Conservation (phyloP, 1,284 basidiomycete genomes). For the Stygiomarasmius scandens region DNA sequence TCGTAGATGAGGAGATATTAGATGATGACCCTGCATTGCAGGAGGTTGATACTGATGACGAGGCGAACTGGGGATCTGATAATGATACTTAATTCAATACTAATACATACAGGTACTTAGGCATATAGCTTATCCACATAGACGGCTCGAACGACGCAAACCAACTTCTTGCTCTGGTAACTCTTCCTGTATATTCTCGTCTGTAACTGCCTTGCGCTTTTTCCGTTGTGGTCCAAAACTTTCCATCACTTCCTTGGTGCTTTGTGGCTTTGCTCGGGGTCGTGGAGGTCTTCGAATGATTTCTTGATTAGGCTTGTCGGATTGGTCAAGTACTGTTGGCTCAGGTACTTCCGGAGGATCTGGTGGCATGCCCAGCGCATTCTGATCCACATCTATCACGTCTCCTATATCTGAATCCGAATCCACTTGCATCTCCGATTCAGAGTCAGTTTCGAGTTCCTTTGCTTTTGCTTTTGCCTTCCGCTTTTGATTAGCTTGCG, state of each 20-base stretch:
- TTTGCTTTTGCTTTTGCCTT: background rate
- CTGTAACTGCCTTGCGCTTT: background rate
- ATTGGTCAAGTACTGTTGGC: no score
- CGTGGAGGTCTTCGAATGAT: background rate
- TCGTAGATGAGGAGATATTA: background rate
- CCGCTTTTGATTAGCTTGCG: background rate
- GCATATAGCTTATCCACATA: background rate
- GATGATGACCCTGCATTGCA: background rate
- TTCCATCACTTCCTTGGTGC: background rate
- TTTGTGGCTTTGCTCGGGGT: background rate
- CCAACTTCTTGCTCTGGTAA: background rate
- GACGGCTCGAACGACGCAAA: background rate
- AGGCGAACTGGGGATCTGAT: background rate
- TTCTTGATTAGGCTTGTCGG: background rate
- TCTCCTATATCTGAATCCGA: background rate
- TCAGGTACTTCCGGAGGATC: no score
- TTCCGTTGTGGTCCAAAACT: background rate
- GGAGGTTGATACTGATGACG: background rate
- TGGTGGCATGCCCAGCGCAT: no score
- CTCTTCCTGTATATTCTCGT: background rate
- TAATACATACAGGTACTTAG: background rate
- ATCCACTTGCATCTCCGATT: background rate
- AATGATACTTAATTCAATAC: background rate
- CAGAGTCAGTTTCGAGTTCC: background rate
- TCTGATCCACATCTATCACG: background rate